These are phyloP conservation scores for Globisporangium echinulatum DNA, from an alignment of 352 stramenopile species.

Conservation along the genomic window DNA sequence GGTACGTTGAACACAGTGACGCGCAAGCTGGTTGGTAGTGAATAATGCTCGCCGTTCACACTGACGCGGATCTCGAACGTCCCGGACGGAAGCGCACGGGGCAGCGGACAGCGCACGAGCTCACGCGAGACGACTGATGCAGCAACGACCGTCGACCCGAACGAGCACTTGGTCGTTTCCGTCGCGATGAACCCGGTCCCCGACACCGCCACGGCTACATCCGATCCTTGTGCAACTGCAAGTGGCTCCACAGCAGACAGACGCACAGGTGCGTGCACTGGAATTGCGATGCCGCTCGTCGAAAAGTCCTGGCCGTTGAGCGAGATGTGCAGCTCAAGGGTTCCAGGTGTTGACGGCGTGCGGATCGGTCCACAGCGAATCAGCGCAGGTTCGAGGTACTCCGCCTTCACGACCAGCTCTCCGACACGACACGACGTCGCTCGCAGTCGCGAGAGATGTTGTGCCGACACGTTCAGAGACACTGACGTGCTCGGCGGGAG, in stretches of 20 bases:
- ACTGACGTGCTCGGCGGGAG: slow-evolving; percentile 3
- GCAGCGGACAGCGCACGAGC: slow-evolving; percentile 16
- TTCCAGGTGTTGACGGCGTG: slow-evolving; percentile 1
- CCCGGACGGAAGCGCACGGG: not conserved
- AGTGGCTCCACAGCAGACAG: slow-evolving; percentile 15
- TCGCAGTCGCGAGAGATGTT: slow-evolving; percentile 1
- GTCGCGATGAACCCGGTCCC: slow-evolving; percentile 20
- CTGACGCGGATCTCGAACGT: slow-evolving; percentile 24
- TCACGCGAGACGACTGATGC: slow-evolving; percentile 7
- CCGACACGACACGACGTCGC: slow-evolving; percentile 1
- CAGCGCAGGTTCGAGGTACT: slow-evolving; percentile 3
- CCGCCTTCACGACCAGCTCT: not conserved
- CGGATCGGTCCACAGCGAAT: slow-evolving; percentile 4
- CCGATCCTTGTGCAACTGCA: slow-evolving; percentile 14
- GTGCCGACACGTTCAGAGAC: not conserved
- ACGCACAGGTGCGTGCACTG: slow-evolving; percentile 17
- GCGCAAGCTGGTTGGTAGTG: slow-evolving; percentile 1
- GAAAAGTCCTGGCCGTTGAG: slow-evolving; percentile 36
- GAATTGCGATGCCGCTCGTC: slow-evolving; percentile 5
- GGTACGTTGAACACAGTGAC: slow-evolving; percentile 20
- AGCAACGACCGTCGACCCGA: slow-evolving; percentile 10
- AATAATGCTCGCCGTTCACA: slow-evolving; percentile 28
- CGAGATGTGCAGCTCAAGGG: slow-evolving; percentile 17
- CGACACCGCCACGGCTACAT: slow-evolving; percentile 14
- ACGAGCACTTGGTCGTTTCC: slow-evolving; percentile 9